Conservation (phyloP, 2,329 filamentous ascomycete genomes). For the Trichophyton schoenleinii region DNA sequence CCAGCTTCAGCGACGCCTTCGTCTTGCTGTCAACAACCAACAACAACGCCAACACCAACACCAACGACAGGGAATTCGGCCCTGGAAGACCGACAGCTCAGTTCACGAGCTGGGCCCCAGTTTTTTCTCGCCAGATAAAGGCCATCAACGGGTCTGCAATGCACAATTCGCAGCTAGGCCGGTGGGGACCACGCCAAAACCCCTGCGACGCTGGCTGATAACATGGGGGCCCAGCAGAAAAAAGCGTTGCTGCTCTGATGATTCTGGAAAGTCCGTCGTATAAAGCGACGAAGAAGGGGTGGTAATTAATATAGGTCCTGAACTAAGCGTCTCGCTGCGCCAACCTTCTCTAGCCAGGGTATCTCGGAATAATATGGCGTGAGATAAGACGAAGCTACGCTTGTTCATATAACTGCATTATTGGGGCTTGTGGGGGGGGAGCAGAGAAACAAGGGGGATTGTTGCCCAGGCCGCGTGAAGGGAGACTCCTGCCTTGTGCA, state of each 20-base stretch:
- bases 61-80: background rate
- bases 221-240: background rate
- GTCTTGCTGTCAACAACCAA: background rate
- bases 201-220: background rate
- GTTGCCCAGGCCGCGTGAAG: background rate
- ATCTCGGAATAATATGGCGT: background rate
- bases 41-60: background rate
- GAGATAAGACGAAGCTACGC: background rate
- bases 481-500: background rate
- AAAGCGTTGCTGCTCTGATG: background rate
- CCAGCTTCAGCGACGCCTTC: too few relatives aligned
- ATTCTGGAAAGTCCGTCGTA: background rate
- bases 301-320: background rate
- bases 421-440: background rate
- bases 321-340: background rate
- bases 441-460: background rate
- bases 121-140: background rate
- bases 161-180: background rate
- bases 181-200: background rate
- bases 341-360: background rate
- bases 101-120: background rate
- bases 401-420: background rate
- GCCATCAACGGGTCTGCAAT: background rate
- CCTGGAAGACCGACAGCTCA: background rate
- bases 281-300: background rate